Evolutionary conservation across 768 basidiomycete species (phyloP), one percentile per base, ranked within the genome.

Genomic region (Xerocomellus chrysenteron): DNA sequence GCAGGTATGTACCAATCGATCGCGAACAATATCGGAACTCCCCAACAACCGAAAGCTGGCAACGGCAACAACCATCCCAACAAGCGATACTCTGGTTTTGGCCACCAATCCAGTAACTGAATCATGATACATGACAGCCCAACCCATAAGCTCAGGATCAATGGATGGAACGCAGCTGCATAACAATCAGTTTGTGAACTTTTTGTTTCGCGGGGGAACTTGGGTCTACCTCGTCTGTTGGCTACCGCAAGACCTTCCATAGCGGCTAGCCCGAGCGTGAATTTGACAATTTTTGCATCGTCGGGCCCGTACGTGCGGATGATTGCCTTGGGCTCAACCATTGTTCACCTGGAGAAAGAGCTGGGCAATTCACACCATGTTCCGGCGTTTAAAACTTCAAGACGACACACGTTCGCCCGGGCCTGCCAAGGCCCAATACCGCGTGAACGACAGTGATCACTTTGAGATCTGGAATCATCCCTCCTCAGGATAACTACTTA

Each of bases 201-300:
- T 48, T 44, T 40, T 46, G 5, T 36, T 24, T 16, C 11, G 26
- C 7, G 7, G 47, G 43, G 19, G 35, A 5, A 11, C 19, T 24
- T 40, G 33, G 26, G 36, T 76, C 45, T 59, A 85, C 89, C 75
- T 70, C 72, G 74, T 56, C 72, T 77, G 65, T 92, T 92, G 19
- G 90, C 90, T 11, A 76, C 74, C 5, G 86, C 85, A 40, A 92
- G 78, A 16, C 76, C 74, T 62, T 88, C 87, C 80, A 92, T 83
- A 39, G 79, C 78, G 14, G 84, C 75, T 68, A 86, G 84, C 42
- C 82, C 85, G 21, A 90, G 71, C 63, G 78, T 76, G 69, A 90
- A 90, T 47, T 76, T 80, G n/a, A 83, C 79, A 8, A 78, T 65
- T 60, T 82, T 89, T 55, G 81, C 75, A 67, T 92, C 90, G 5